Evolutionary conservation across 371 early-diverging fungal species (phyloP).

Genomic region (Vairimorpha necatrix): DNA sequence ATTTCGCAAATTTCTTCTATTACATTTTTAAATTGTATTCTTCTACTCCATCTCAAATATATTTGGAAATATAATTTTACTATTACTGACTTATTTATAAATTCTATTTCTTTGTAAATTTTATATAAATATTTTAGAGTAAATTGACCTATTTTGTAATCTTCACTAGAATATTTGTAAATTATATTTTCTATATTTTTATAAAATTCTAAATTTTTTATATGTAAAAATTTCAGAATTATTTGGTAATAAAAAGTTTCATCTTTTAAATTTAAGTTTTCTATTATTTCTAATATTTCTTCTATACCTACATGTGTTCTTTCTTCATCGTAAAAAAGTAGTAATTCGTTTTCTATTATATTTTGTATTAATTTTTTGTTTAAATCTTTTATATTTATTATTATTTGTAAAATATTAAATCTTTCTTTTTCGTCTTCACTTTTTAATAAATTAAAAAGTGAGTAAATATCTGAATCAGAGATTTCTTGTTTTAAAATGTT

Average conservation of each 20-base stretch:
- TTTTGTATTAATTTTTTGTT: background rate
- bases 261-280: background rate
- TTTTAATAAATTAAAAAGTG: background rate
- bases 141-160: background rate
- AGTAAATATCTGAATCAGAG: background rate
- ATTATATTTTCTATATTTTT: background rate
- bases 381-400: background rate
- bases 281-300: background rate
- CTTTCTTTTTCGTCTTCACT: constrained; percentile 14
- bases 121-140: constrained; percentile 3
- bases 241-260: background rate
- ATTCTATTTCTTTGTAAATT: background rate
- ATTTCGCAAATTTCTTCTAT: background rate
- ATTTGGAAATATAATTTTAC: background rate
- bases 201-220: background rate
- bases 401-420: background rate
- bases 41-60: background rate
- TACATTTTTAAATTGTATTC: background rate
- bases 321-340: background rate
- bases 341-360: constrained; percentile 6
- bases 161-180: background rate
- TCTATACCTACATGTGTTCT: constrained; percentile 11
- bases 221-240: background rate
- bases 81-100: background rate
- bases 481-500: background rate